Evolutionary conservation across 768 basidiomycete species (phyloP).

Genomic region (Lentinus tigrinus): DNA sequence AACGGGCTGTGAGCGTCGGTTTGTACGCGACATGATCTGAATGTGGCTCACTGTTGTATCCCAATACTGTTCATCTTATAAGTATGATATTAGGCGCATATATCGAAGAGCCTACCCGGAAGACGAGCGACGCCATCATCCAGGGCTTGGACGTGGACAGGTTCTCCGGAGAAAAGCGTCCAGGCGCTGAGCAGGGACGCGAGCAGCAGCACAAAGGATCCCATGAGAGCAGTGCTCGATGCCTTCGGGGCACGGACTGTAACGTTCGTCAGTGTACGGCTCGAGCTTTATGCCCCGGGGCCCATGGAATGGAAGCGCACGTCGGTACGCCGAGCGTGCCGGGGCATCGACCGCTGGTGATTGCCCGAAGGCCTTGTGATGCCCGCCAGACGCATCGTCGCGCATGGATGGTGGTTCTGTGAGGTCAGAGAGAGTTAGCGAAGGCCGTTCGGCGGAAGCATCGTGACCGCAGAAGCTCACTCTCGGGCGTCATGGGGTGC

Average conservation of each 20-base stretch:
- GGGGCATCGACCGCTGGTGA: not conserved
- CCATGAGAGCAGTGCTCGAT: conserved; percentile 1
- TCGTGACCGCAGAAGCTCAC: not conserved
- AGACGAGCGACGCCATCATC: conserved; percentile 34
- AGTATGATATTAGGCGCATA: not conserved
- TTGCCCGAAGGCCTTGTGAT: not conserved
- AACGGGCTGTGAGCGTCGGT: not conserved
- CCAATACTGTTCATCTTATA: conserved; percentile 42
- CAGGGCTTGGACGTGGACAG: conserved; percentile 3
- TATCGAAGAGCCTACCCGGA: conserved; percentile 29
- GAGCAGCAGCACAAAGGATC: conserved; percentile 4
- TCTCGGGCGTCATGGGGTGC: not conserved
- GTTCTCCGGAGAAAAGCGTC: not conserved
- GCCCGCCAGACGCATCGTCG: not conserved
- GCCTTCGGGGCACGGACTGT: not conserved
- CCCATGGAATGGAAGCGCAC: too few relatives aligned
- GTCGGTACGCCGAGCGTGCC: not conserved
- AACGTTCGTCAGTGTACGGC: not conserved
- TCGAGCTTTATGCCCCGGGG: not conserved
- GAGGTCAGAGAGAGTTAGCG: not conserved
- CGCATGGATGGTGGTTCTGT: not conserved
- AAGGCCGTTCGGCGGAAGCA: not conserved
- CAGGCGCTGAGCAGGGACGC: conserved; percentile 7
- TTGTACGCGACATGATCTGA: not conserved
- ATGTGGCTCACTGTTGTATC: conserved; percentile 55